These are phyloP conservation scores for Choricystis sp. DNA, from an alignment of 139 green algal genomes.

Conservation along the genomic window DNA sequence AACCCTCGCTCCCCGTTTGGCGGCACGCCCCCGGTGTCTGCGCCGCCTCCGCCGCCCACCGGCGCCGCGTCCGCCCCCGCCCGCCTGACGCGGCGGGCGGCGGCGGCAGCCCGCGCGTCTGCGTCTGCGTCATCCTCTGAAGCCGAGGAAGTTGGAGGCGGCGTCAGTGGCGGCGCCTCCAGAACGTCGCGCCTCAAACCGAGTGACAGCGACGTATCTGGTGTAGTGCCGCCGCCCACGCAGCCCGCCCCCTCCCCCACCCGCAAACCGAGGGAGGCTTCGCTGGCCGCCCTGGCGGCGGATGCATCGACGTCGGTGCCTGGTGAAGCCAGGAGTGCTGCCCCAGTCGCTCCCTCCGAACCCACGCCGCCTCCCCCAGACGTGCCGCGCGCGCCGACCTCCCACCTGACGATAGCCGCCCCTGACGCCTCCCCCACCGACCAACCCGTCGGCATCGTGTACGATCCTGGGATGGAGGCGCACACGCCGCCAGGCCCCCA, in stretches of 20 bases:
- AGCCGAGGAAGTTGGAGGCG: background rate
- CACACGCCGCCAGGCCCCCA: constrained; percentile 17
- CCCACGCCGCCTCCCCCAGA: no score
- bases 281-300: no score
- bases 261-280: background rate
- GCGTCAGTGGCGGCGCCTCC: background rate
- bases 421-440: background rate
- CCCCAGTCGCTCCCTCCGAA: background rate
- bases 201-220: background rate
- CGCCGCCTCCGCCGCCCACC: no score
- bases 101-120: no score
- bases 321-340: no score
- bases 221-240: no score
- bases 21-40: no score
- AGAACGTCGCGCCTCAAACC: background rate
- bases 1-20: no score
- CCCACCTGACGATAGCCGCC: background rate
- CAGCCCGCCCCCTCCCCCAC: background rate
- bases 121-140: background rate
- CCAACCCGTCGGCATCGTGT: constrained; percentile 17
- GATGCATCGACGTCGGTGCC: background rate
- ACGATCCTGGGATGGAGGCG: constrained; percentile 24
- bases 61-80: no score
- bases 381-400: background rate
- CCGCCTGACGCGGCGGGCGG: background rate